Evolutionary conservation across 202 grass and related monocot species (phyloP), one percentile per base, ranked within the genome.

Genomic region (Hordeum pubiflorum): DNA sequence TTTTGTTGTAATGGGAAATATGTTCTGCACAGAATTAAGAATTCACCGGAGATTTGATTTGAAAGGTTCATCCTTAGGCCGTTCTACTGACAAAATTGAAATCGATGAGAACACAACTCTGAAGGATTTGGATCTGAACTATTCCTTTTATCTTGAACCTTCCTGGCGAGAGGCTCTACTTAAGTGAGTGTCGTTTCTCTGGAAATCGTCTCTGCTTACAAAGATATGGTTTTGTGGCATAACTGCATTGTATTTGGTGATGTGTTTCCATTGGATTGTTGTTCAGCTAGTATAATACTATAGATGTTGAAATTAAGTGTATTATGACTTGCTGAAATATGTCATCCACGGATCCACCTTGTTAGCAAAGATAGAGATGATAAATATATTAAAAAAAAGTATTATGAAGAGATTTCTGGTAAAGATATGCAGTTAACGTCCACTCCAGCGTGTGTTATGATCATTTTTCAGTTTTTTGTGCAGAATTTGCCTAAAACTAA

Each of bases 1-100:
- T 37, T 97, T 97, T 76, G 95, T 94, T 78, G 95, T 97, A 27
- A 97, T 97, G 95, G 95, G 95, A 68, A 97, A 94, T 80, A 94
- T 97, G 95, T 97, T 97, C 86, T 97, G 92, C 79, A 97, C 95
- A 3, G 95, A 97, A 87, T 77, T 97, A 61, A 93, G 95, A 86
- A 97, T 97, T 70, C 95, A 97, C 62, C 65, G 90, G 58, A 94
- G 95, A 67, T 94, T 97, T 84, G 95, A 98, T 63, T 89, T 98
- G 80, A 98, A 98, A 89, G 95, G 95, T 72, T 98, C 95, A 32
- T 97, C 95, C 44, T 86, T 97, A 77, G 95, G 92, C 29, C 86
- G 92, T 31, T 97, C 95, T 27, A 88, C 92, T 46, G 80, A 97
- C 48, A 94, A 97, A 84, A 87, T 97, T 21, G 90, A 97, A 91